phyloP scores from a whole-genome alignment of 345 rosid genomes.

The Murraya paniculata region DNA sequence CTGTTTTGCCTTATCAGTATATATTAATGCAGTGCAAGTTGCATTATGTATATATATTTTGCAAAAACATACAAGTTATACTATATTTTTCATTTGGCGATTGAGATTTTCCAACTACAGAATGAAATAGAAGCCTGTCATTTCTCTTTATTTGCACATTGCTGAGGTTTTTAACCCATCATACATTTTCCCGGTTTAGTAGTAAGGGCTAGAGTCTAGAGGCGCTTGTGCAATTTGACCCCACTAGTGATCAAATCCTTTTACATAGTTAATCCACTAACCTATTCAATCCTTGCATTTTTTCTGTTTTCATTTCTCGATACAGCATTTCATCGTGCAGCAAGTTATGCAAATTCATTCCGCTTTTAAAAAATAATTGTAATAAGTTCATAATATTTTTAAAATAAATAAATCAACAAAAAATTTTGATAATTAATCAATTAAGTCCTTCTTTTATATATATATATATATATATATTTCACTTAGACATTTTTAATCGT shows the following conservation, averaged over 20 bases:
- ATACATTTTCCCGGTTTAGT: not conserved
- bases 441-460: too few relatives aligned
- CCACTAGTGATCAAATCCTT: not conserved
- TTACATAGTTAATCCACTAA: not conserved
- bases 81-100: not conserved
- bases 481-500: too few relatives aligned
- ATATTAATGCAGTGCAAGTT: not conserved
- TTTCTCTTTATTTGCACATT: not conserved
- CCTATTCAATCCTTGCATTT: not conserved
- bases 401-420: too few relatives aligned
- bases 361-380: not conserved
- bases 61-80: not conserved
- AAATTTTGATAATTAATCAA: too few relatives aligned
- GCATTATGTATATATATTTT: not conserved
- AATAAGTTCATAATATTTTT: too few relatives aligned
- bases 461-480: too few relatives aligned
- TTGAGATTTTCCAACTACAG: not conserved
- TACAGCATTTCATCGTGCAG: not conserved
- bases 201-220: not conserved
- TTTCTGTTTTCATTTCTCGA: not conserved
- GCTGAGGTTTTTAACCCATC: not conserved
- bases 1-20: not conserved
- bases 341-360: not conserved
- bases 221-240: not conserved
- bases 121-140: not conserved